Conservation (phyloP, 1,284 basidiomycete species). For the Cutaneotrichosporon cavernicola region DNA sequence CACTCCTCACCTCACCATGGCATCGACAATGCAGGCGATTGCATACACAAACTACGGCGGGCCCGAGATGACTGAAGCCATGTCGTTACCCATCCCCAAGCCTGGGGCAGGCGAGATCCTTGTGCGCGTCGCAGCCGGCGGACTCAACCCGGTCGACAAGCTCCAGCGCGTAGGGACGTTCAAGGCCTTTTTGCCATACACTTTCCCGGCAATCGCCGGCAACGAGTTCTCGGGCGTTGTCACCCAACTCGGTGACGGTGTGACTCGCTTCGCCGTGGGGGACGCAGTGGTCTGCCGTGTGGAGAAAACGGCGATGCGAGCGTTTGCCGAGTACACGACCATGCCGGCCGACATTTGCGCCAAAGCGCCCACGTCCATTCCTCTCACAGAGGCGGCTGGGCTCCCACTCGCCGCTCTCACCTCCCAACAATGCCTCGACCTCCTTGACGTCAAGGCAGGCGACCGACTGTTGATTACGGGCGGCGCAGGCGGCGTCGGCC, state of each 20-base stretch:
- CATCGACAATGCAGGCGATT: slow-evolving; percentile 25
- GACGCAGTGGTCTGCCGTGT: slow-evolving; percentile 56
- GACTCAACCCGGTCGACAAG: slow-evolving; percentile 45
- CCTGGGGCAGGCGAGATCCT: slow-evolving; percentile 19
- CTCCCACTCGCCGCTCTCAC: slow-evolving; percentile 30
- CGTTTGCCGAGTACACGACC: slow-evolving; percentile 53
- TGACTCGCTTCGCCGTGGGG: slow-evolving; percentile 42
- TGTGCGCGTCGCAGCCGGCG: slow-evolving; percentile 17
- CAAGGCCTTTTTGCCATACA: slow-evolving; percentile 28
- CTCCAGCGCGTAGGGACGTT: slow-evolving; percentile 21
- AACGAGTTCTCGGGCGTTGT: slow-evolving; percentile 55
- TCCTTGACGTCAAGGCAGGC: slow-evolving; percentile 22
- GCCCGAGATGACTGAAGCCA: slow-evolving; percentile 20
- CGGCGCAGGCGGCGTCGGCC: slow-evolving; percentile 55
- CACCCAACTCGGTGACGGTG: slow-evolving; percentile 42
- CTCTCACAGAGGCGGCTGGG: slow-evolving; percentile 23
- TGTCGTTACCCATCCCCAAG: slow-evolving; percentile 15
- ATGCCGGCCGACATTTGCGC: slow-evolving; percentile 15
- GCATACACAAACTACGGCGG: slow-evolving; percentile 28
- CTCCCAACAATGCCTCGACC: slow-evolving; percentile 24
- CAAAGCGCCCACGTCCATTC: slow-evolving; percentile 19
- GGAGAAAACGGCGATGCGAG: slow-evolving; percentile 46
- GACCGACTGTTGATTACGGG: slow-evolving; percentile 53
- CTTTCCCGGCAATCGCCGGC: slow-evolving; percentile 18
- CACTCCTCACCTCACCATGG: background rate